A percentile compares a stretch with the other conserved stretches of the same genome.
Conservation (phyloP, 352 stramenopile species). For the Blastocystis sp. region DNA sequence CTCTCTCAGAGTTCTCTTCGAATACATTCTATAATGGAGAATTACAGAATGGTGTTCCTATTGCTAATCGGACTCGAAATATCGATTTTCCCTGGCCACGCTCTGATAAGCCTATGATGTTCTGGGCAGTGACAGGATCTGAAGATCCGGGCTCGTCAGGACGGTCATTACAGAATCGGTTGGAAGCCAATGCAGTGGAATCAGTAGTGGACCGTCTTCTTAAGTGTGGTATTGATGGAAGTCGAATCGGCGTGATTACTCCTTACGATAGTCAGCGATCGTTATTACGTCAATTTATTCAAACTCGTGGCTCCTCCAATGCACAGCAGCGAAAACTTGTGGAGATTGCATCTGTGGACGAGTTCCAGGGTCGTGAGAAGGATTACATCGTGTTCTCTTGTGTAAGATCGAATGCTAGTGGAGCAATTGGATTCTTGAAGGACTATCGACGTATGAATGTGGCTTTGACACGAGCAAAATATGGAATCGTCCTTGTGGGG, state of each 20-base stretch:
- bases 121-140: slow-evolving; percentile 90
- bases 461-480: slow-evolving; percentile 93
- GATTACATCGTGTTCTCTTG: slow-evolving; percentile 96
- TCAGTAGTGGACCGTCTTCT: slow-evolving; percentile 95
- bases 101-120: slow-evolving; percentile 92
- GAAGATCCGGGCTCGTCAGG: slow-evolving; percentile 96
- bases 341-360: slow-evolving; percentile 96
- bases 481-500: slow-evolving; percentile 94
- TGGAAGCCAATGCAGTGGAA: slow-evolving; percentile 94
- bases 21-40: slow-evolving; percentile 99
- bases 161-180: slow-evolving; percentile 96
- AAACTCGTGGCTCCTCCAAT: slow-evolving; percentile 79
- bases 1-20: slow-evolving; percentile 95
- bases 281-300: slow-evolving; percentile 95
- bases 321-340: slow-evolving; percentile 93
- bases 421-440: slow-evolving; percentile 97
- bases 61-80: slow-evolving; percentile 81
- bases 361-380: slow-evolving; percentile 98
- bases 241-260: slow-evolving; percentile 93
- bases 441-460: slow-evolving; percentile 97
- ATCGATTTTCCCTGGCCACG: slow-evolving; percentile 95
- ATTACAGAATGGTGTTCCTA: slow-evolving; percentile 94
- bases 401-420: slow-evolving; percentile 96
- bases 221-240: slow-evolving; percentile 83
- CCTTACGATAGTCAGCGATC: slow-evolving; percentile 95